Conservation (phyloP, 768 basidiomycete species). For the Trametopsis cervina region DNA sequence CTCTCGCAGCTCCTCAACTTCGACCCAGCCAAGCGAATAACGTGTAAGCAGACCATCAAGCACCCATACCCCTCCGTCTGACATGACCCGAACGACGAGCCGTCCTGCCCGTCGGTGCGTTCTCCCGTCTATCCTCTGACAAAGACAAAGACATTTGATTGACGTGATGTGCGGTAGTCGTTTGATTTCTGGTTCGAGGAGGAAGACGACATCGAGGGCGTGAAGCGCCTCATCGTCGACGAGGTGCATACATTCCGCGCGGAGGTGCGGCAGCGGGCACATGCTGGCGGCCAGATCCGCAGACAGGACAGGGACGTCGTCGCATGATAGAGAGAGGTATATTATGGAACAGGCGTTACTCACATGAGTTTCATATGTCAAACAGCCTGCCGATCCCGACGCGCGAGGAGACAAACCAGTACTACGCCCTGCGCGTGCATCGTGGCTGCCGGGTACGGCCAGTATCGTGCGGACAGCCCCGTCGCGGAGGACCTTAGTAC, state of each 20-base stretch:
- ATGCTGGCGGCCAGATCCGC: slow-evolving; percentile 64
- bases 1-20: slow-evolving; percentile 89
- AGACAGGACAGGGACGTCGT: slow-evolving; percentile 68
- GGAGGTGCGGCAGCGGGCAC: slow-evolving; percentile 80
- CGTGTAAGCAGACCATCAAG: slow-evolving; percentile 90
- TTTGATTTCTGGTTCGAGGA: slow-evolving; percentile 97
- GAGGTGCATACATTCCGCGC: slow-evolving; percentile 88
- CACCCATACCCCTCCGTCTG: slow-evolving; percentile 95
- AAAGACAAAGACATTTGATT: background rate
- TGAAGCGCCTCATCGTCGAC: slow-evolving; percentile 92
- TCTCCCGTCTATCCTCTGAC: background rate
- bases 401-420: slow-evolving; percentile 74
- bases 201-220: slow-evolving; percentile 94
- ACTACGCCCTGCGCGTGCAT: slow-evolving; percentile 60
- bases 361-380: background rate
- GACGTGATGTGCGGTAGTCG: slow-evolving; percentile 39
- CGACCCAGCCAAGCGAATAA: slow-evolving; percentile 94
- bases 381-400: slow-evolving; percentile 70
- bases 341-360: too few relatives aligned
- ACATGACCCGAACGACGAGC: slow-evolving; percentile 97
- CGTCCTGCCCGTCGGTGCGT: slow-evolving; percentile 69
- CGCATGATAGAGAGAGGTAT: too few relatives aligned
- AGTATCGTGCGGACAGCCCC: slow-evolving; percentile 50
- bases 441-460: slow-evolving; percentile 62
- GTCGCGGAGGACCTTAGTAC: slow-evolving; percentile 82